A percentile compares a stretch with the other conserved stretches of the same genome.
Conservation (phyloP, 1,139 yeast species). For the Pichia sp. region DNA sequence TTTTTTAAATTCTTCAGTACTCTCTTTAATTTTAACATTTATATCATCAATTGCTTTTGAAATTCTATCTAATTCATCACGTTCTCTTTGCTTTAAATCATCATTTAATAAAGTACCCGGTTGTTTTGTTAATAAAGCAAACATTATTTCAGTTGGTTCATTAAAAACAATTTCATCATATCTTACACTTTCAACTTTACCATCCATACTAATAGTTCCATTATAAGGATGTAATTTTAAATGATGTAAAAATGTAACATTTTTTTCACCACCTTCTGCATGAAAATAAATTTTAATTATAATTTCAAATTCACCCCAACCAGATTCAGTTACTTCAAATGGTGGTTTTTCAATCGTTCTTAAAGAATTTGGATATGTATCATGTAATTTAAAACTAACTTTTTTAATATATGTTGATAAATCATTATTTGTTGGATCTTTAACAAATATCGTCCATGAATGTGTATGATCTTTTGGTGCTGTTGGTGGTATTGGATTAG, state of each 20-base stretch:
- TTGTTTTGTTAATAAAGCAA: slow-evolving; percentile 64
- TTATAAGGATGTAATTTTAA: slow-evolving; percentile 82
- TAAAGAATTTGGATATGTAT: slow-evolving; percentile 82
- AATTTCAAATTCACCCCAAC: slow-evolving; percentile 99
- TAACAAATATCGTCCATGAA: slow-evolving; percentile 88
- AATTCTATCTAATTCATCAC: slow-evolving; percentile 71
- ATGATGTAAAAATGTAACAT: slow-evolving; percentile 80
- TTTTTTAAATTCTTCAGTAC: slow-evolving; percentile 45
- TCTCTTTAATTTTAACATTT: slow-evolving; percentile 48
- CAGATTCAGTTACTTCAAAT: slow-evolving; percentile 92
- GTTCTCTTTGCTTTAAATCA: slow-evolving; percentile 55
- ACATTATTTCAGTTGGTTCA: slow-evolving; percentile 90
- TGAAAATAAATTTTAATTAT: slow-evolving; percentile 81
- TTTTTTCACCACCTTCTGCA: slow-evolving; percentile 82
- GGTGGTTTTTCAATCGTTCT: slow-evolving; percentile 87
- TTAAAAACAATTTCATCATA: slow-evolving; percentile 92
- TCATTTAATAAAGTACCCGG: slow-evolving; percentile 62
- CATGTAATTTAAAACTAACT: slow-evolving; percentile 92
- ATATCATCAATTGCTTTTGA: slow-evolving; percentile 62
- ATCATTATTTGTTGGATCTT: slow-evolving; percentile 80
- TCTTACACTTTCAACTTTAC: slow-evolving; percentile 57
- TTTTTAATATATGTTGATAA: slow-evolving; percentile 77
- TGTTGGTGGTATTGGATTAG: slow-evolving; percentile 55
- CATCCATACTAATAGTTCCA: slow-evolving; percentile 20
- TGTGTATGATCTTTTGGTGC: slow-evolving; percentile 93